Conservation (phyloP, 2,329 filamentous ascomycete species). For the Apiospora marii region DNA sequence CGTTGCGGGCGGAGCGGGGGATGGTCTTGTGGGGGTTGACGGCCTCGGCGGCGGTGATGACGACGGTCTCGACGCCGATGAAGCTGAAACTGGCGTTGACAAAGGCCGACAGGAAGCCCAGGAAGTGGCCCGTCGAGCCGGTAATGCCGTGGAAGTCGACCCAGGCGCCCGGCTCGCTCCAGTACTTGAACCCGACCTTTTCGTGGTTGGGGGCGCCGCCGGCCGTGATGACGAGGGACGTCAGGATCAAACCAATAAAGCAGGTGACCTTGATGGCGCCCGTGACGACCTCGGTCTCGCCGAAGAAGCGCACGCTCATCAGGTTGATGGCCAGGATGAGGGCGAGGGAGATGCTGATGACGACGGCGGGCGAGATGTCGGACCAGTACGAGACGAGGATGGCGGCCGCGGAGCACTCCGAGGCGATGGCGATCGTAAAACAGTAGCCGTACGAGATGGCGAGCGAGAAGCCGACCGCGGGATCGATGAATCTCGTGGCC, state of each 20-base stretch:
- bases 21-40: slow-evolving; percentile 47
- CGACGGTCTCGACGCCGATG: slow-evolving; percentile 46
- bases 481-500: slow-evolving; percentile 41
- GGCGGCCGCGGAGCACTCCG: slow-evolving; percentile 43
- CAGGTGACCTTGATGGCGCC: slow-evolving; percentile 37
- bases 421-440: slow-evolving; percentile 43
- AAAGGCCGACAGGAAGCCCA: slow-evolving; percentile 48
- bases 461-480: slow-evolving; percentile 39
- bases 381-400: slow-evolving; percentile 35
- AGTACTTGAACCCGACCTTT: slow-evolving; percentile 59
- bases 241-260: slow-evolving; percentile 58
- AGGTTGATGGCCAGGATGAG: slow-evolving; percentile 29
- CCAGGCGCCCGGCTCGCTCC: slow-evolving; percentile 59
- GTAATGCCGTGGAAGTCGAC: slow-evolving; percentile 47
- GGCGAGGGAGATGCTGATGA: slow-evolving; percentile 37
- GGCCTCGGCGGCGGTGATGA: slow-evolving; percentile 48
- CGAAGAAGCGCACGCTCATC: slow-evolving; percentile 27
- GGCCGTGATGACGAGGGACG: slow-evolving; percentile 56
- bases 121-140: slow-evolving; percentile 46
- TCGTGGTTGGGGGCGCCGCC: slow-evolving; percentile 59
- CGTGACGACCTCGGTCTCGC: slow-evolving; percentile 29
- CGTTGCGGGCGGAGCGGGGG: slow-evolving; percentile 40
- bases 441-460: slow-evolving; percentile 49
- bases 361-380: slow-evolving; percentile 37
- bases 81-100: slow-evolving; percentile 42